phyloP scores from a whole-genome alignment of 1,284 basidiomycete genomes.

The Pterula multifida region DNA sequence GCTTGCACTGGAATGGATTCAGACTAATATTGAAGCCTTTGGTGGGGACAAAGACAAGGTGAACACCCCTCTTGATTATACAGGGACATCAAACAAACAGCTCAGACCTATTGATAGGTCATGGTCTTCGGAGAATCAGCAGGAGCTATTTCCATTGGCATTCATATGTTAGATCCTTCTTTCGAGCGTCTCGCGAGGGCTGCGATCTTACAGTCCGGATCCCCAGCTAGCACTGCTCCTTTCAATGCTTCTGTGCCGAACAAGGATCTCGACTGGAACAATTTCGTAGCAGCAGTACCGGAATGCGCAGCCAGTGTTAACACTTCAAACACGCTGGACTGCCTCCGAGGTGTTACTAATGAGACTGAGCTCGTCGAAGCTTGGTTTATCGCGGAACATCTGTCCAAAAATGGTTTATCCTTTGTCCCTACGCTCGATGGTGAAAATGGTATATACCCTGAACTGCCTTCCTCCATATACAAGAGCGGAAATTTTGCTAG shows the following conservation, averaged over 20 bases:
- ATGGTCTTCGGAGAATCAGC: constrained; percentile 39
- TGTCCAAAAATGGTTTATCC: neutral
- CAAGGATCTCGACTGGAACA: neutral
- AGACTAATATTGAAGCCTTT: constrained; percentile 31
- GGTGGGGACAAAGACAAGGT: constrained; percentile 36
- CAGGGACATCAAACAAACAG: neutral
- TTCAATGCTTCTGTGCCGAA: neutral
- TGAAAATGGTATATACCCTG: neutral
- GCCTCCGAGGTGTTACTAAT: neutral
- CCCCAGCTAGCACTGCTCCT: neutral
- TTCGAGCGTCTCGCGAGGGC: neutral
- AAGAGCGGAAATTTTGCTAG: neutral
- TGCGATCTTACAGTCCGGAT: neutral
- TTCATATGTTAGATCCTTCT: constrained; percentile 30
- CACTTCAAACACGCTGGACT: neutral
- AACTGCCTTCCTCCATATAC: neutral
- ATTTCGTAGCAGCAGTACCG: neutral
- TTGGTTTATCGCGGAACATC: neutral
- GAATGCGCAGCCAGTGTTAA: neutral
- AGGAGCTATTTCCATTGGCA: constrained; percentile 36
- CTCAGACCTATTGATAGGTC: neutral
- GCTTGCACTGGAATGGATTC: constrained; percentile 35
- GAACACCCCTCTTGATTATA: neutral
- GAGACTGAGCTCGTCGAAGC: neutral
- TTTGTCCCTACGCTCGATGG: neutral